Conservation (phyloP, 129 eudicot species). For the Cynara cardunculus region DNA sequence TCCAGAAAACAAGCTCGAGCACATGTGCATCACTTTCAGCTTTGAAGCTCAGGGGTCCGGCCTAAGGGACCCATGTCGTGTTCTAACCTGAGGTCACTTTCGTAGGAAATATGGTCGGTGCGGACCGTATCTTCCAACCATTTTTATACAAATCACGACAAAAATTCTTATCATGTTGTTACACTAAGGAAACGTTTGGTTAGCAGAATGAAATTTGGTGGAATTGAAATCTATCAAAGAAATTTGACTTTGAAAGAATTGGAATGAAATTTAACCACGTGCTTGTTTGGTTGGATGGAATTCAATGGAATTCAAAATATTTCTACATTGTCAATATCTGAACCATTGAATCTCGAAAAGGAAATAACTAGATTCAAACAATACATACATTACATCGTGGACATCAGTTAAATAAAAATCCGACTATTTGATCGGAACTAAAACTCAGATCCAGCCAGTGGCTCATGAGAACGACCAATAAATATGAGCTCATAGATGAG, state of each 20-base stretch:
- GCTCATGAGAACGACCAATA: conserved; percentile 46
- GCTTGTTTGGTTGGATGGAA: too few relatives aligned
- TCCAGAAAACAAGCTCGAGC: neutral
- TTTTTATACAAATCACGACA: neutral
- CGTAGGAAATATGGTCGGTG: conserved; percentile 8
- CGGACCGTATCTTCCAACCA: neutral
- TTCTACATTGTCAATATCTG: too few relatives aligned
- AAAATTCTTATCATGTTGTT: neutral
- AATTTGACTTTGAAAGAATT: too few relatives aligned
- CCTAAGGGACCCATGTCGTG: neutral
- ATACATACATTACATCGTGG: neutral
- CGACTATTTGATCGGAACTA: neutral
- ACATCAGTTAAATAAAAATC: neutral
- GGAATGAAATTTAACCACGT: too few relatives aligned
- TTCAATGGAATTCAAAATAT: too few relatives aligned
- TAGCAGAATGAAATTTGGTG: too few relatives aligned
- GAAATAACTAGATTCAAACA: neutral
- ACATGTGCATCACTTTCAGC: conserved; percentile 10
- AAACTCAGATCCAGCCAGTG: conserved; percentile 37
- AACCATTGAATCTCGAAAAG: too few relatives aligned
- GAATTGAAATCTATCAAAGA: too few relatives aligned
- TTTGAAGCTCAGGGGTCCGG: neutral
- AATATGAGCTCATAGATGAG: conserved; percentile 44
- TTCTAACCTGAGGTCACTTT: conserved; percentile 1
- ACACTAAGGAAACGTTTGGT: too few relatives aligned